Evolutionary conservation across 176 grass and related monocot genomes (phyloP).

Genomic region (Puya raimondii): DNA sequence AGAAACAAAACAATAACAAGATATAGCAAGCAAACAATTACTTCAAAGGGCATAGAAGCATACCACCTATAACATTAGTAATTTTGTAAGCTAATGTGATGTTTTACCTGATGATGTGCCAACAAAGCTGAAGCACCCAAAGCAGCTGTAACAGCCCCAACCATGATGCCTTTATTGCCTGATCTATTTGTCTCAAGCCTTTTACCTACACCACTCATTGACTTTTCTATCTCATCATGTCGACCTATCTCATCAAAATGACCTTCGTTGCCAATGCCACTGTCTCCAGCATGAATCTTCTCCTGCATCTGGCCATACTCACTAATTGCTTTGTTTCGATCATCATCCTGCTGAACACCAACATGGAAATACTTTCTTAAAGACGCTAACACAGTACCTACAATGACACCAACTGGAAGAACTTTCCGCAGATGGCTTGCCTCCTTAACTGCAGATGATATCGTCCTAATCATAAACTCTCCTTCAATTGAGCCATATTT

Average conservation of each 20-base stretch:
- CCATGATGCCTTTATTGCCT: slow-evolving; percentile 47
- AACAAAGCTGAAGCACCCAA: slow-evolving; percentile 81
- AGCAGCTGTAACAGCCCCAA: slow-evolving; percentile 87
- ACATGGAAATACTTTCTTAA: slow-evolving; percentile 71
- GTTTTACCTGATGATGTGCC: slow-evolving; percentile 60
- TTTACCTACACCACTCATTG: slow-evolving; percentile 6
- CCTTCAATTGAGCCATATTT: slow-evolving; percentile 53
- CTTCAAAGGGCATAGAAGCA: background rate
- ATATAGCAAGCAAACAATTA: background rate
- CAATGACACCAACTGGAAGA: slow-evolving; percentile 79
- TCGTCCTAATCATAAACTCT: slow-evolving; percentile 45
- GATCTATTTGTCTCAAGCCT: slow-evolving; percentile 7
- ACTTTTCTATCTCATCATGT: slow-evolving; percentile 2
- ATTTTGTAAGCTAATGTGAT: slow-evolving; percentile 10
- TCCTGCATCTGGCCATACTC: slow-evolving; percentile 8
- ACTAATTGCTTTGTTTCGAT: slow-evolving; percentile 25
- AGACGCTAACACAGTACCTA: slow-evolving; percentile 67
- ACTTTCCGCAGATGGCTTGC: slow-evolving; percentile 50
- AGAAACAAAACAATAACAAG: too few relatives aligned
- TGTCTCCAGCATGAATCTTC: background rate
- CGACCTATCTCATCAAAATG: slow-evolving; percentile 18
- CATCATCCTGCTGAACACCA: slow-evolving; percentile 32
- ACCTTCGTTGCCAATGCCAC: slow-evolving; percentile 18
- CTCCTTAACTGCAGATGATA: slow-evolving; percentile 55
- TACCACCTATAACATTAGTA: background rate